Conservation (phyloP, 805 yeast genomes). For the Candida manassasensis region DNA sequence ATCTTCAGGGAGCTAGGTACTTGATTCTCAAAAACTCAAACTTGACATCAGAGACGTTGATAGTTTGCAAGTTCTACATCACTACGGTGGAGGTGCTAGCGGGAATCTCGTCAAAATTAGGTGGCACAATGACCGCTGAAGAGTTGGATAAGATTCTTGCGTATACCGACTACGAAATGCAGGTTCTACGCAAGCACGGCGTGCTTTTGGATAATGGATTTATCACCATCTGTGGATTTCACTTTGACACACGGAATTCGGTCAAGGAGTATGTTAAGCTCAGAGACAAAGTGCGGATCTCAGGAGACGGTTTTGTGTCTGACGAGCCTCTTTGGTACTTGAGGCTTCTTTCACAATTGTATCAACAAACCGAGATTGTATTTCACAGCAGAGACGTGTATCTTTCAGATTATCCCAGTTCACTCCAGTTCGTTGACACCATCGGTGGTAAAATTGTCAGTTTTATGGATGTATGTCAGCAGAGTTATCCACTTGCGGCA, state of each 20-base stretch:
- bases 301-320: background rate
- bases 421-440: background rate
- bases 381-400: background rate
- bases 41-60: constrained; percentile 31
- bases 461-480: background rate
- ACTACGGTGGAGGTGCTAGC: constrained; percentile 51
- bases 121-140: constrained; percentile 49
- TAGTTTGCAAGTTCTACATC: constrained; percentile 57
- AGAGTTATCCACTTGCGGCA: background rate
- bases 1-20: constrained; percentile 58
- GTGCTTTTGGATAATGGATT: constrained; percentile 39
- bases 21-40: constrained; percentile 39
- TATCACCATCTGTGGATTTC: constrained; percentile 41
- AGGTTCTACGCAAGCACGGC: constrained; percentile 30
- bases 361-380: background rate
- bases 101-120: constrained; percentile 46
- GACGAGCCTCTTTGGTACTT: background rate
- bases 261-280: background rate
- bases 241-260: constrained; percentile 12
- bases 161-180: constrained; percentile 24
- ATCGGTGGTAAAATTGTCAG: background rate
- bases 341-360: background rate
- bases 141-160: constrained; percentile 35
- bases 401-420: background rate
- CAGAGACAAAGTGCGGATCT: background rate